phyloP scores from a whole-genome alignment of 495 filamentous ascomycete genomes.

The Zalerion maritima region DNA sequence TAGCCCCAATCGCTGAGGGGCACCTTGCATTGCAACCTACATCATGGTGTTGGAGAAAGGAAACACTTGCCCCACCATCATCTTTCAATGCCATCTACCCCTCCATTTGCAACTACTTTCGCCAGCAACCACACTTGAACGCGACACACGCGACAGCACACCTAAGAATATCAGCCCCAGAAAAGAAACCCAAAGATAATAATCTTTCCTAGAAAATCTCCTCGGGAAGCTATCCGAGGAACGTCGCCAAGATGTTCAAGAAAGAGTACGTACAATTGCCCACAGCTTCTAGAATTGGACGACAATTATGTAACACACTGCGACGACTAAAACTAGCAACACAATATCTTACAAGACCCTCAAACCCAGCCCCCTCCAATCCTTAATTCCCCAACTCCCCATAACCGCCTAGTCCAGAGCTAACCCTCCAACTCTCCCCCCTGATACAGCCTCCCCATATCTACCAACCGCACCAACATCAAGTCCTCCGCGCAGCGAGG shows the following conservation, averaged over 20 bases:
- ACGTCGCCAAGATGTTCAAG: slow-evolving; percentile 58
- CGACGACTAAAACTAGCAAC: no score
- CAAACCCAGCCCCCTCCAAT: background rate
- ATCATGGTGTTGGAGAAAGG: no score
- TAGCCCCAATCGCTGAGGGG: no score
- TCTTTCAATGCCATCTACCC: slow-evolving; percentile 13
- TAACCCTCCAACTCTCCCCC: slow-evolving; percentile 10
- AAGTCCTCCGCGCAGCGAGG: slow-evolving; percentile 89
- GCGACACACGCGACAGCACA: background rate
- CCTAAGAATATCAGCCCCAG: slow-evolving; percentile 1
- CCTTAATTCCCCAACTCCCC: slow-evolving; percentile 1
- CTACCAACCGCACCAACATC: slow-evolving; percentile 86
- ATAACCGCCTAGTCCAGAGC: background rate
- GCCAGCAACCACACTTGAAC: slow-evolving; percentile 12
- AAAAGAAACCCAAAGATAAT: slow-evolving; percentile 1
- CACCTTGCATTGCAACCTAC: no score
- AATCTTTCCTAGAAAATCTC: no score
- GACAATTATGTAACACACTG: no score
- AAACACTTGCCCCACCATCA: no score
- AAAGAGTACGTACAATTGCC: slow-evolving; percentile 51
- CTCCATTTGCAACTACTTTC: slow-evolving; percentile 23
- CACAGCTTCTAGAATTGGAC: background rate
- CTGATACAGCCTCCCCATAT: slow-evolving; percentile 47
- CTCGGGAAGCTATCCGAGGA: slow-evolving; percentile 3
- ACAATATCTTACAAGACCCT: no score